These are phyloP conservation scores for Plasmodium vinckei DNA, from an alignment of 169 alveolate species.

Conservation along the genomic window DNA sequence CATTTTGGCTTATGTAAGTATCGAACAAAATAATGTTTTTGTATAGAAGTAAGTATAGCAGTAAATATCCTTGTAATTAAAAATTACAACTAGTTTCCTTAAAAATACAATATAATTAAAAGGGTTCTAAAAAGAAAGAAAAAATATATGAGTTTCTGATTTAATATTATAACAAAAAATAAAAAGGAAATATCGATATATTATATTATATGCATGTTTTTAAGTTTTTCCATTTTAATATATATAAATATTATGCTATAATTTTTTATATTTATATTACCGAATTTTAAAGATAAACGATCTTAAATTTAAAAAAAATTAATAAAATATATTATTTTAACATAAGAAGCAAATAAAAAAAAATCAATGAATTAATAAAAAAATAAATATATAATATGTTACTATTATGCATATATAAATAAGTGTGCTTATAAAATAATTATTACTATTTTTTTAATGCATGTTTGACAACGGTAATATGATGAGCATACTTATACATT, in stretches of 20 bases:
- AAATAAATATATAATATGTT: slow-evolving; percentile 14
- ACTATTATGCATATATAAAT: slow-evolving; percentile 5
- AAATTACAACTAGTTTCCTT: slow-evolving; percentile 9
- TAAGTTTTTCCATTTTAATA: not conserved
- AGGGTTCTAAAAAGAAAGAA: slow-evolving; percentile 3
- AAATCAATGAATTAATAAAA: not conserved
- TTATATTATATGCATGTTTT: not conserved
- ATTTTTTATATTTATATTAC: slow-evolving; percentile 7
- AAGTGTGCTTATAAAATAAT: slow-evolving; percentile 5
- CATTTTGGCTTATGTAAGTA: slow-evolving; percentile 74
- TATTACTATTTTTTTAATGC: slow-evolving; percentile 9
- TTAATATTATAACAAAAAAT: not conserved
- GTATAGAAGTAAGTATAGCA: not conserved
- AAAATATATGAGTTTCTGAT: not conserved
- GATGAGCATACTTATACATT: not conserved
- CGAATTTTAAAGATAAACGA: slow-evolving; percentile 13
- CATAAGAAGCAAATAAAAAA: slow-evolving; percentile 3
- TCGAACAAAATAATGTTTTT: slow-evolving; percentile 1
- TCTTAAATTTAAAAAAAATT: slow-evolving; percentile 4
- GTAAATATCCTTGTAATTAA: slow-evolving; percentile 9
- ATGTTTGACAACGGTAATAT: not conserved
- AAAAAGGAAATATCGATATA: not conserved
- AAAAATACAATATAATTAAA: slow-evolving; percentile 22
- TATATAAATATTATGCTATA: slow-evolving; percentile 6
- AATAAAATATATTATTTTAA: not conserved